Evolutionary conservation across 352 stramenopile genomes (phyloP), one percentile per base, ranked within the genome.

Genomic region (Globisporangium spinosum): DNA sequence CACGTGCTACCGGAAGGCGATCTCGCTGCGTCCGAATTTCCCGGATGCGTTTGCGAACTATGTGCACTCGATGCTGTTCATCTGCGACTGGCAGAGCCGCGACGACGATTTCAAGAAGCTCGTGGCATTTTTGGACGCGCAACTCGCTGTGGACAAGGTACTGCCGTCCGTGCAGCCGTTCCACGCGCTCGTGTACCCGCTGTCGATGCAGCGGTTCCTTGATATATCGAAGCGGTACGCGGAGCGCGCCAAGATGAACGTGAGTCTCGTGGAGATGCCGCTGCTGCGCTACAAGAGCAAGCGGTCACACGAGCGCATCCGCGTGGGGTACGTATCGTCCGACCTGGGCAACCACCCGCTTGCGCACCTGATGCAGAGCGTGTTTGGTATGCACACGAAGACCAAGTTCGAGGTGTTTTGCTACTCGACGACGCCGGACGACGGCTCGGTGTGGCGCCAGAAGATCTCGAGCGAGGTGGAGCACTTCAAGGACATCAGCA

Each of bases 1-100:
- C 62, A 91, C 82, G 13, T 98, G 89, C 78, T 98, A 98, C 74
- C 83, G 89, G 58, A 97, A 98, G 74, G 94, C 94, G 22, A 75
- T 98, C 57, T 77, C 78, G 45, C 71, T 98, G 55, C 89, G 91
- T 6, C 91, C 91, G 3, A 88, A 97, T 63, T 98, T 98, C 60
- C 87, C 89, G 0, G 93, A 98, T 54, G 93, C 94, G 34, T 97
- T 97, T 62, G 87, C 87, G 32, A 98, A 97, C 74, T 95, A 98
- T 57, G 93, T 97, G 51, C 91, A 98, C 75, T 86, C 91, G 38
- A 90, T 98, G 74, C 73, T 94, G 49, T 91, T 97, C 68, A 87
- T 98, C 60, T 98, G 94, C 70, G 94, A 98, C 77, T 98, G 94
- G 94, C 77, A 75, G 17, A 83, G 77, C 38, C 82, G 93, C 12